phyloP scores from a whole-genome alignment of 1,284 basidiomycete genomes.

The Acaromyces ingoldii region DNA sequence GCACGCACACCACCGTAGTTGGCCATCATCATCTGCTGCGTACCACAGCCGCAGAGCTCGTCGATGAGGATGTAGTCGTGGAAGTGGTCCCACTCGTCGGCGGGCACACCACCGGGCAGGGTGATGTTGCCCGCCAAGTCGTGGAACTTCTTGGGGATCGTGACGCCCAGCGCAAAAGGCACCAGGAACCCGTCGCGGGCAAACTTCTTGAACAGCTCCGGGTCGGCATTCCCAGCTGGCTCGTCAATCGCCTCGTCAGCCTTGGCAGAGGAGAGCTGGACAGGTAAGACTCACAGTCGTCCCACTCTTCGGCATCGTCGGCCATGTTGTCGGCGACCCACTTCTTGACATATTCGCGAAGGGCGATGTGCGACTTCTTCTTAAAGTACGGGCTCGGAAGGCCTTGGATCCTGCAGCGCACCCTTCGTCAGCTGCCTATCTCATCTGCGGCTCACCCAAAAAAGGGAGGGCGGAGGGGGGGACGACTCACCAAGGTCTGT shows the following conservation, averaged over 20 bases:
- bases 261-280: neutral
- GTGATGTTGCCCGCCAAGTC: constrained; percentile 23
- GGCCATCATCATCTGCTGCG: constrained; percentile 23
- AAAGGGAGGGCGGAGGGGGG: neutral
- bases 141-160: constrained; percentile 20
- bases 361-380: constrained; percentile 1
- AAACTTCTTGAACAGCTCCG: constrained; percentile 23
- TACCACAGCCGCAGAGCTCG: constrained; percentile 28
- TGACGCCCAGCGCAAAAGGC: constrained; percentile 24
- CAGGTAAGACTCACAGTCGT: constrained; percentile 2
- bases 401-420: constrained; percentile 1
- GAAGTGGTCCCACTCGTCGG: constrained; percentile 39
- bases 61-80: constrained; percentile 43
- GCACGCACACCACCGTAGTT: constrained; percentile 19
- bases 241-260: neutral
- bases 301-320: constrained; percentile 6
- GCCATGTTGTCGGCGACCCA: constrained; percentile 1
- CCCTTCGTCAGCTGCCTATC: too few species aligned
- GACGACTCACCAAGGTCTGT: neutral
- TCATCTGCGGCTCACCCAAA: too few species aligned
- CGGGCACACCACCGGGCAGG: constrained; percentile 27
- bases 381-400: constrained; percentile 6
- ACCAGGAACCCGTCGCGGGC: constrained; percentile 38
- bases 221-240: constrained; percentile 8
- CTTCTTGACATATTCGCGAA: constrained; percentile 6